Base-by-base conservation (phyloP, 2,329 filamentous ascomycete species). In the Capronia epimyces region DNA sequence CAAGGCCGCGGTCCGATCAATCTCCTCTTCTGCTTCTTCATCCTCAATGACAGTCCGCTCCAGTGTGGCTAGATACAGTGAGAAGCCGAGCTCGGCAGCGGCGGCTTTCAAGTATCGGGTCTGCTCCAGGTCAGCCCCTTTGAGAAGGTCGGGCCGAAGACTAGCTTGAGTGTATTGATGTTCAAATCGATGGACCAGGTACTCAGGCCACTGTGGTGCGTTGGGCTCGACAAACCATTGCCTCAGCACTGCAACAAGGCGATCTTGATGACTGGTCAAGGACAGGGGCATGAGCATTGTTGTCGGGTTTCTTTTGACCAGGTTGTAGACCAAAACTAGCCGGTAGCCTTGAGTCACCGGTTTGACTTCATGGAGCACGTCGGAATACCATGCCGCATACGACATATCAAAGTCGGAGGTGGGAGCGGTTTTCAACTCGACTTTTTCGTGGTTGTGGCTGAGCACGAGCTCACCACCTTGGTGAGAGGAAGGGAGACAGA, bases 311-410 rank as follows among this genome's bases (percentile, higher is more conserved):
- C 27, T 16, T 18, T 69, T 63, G 13, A 75, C 59, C 3, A 81
- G 68, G 57, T 80, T 79, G 63, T 78, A 82, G 0, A 71, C 76
- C 9, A 81, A 56, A 8, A 77, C 75, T 48, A 74, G 69, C 2
- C 75, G 73, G 57, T 74, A 71, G 2, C 78, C 77, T 0, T 68
- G 70, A 0, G 56, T 67, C 2, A 80, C 67, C 1, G 71, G 69
- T 13, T 70, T 64, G n/a, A 78, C 67, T 60, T 80, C 71, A 56
- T 80, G 75, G 1, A 65, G 66, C 0, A 80, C 75, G 49, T 80
- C 75, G 0, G 75, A 72, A 60, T 77, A 80, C 78, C 71, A 74
- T 3, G 60, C 62, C 12, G 51, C 58, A 32, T 48, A 62, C 2
- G 56, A 58, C 7, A 51, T 43, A 8, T 39, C 61, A 29, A 63